These are phyloP conservation scores for Daucus carota DNA, from an alignment of 129 eudicot genomes.

Conservation along the genomic window DNA sequence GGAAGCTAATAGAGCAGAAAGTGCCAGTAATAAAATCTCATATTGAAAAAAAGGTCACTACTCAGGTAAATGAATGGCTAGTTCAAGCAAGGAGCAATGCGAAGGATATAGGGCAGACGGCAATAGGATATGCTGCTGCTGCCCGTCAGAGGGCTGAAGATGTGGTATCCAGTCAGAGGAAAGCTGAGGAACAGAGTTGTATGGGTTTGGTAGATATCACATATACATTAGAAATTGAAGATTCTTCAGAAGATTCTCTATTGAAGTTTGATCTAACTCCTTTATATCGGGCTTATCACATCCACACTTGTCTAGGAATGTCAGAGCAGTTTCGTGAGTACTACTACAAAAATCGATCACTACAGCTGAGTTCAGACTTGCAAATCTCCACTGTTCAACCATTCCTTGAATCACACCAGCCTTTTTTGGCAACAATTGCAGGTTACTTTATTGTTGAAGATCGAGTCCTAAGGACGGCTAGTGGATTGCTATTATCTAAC, in stretches of 20 bases:
- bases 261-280: conserved; percentile 69
- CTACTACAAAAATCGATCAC: conserved; percentile 68
- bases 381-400: conserved; percentile 67
- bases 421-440: conserved; percentile 59
- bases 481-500: conserved; percentile 52
- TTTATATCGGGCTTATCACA: conserved; percentile 73
- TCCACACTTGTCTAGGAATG: conserved; percentile 70
- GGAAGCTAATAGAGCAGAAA: conserved; percentile 43
- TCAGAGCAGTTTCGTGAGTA: conserved; percentile 75
- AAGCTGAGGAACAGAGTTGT: conserved; percentile 74
- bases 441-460: conserved; percentile 94
- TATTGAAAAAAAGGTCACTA: conserved; percentile 61
- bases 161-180: conserved; percentile 67
- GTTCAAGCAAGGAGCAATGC: conserved; percentile 64
- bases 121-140: conserved; percentile 67
- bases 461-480: conserved; percentile 86
- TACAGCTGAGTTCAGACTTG: conserved; percentile 80
- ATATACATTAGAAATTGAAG: conserved; percentile 75
- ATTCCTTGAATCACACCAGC: conserved; percentile 76
- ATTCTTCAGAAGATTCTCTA: conserved; percentile 52
- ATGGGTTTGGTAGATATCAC: conserved; percentile 62
- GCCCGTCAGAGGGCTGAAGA: conserved; percentile 90
- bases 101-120: conserved; percentile 81
- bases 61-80: conserved; percentile 83
- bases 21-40: conserved; percentile 60